Base-by-base conservation (phyloP, 441 rosid species). In the Cnidoscolus chayamansa region DNA sequence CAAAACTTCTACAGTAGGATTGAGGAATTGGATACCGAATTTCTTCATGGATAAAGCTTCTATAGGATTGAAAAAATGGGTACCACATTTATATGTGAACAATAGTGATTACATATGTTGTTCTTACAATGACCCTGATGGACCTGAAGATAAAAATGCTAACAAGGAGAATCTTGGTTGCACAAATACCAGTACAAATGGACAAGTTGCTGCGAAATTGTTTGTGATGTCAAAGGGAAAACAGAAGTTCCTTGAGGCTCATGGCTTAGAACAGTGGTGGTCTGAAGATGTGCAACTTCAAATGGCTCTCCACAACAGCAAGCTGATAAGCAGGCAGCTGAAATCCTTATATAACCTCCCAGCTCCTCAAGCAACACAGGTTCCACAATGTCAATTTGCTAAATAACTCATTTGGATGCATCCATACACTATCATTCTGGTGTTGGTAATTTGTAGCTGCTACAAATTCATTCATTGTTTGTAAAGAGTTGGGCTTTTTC, bases 191-290 rank as follows among this genome's bases (percentile, higher is more conserved):
- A 25, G 25, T 25, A 25, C 62, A 30, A 84, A 77, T 19, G 75
- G 68, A 63, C 86, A 84, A 63, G 90, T 73, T 53, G 85, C 89
- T 20, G 93, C 96, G 0, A 94, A 94, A 88, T 84, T 94, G 81
- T 92, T 92, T 58, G 96, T 92, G 35, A 82, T 77, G 85, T 89
- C 96, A 0, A 92, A 91, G 77, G 97, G 96, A 76, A 92, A 92
- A 70, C 96, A 95, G 83, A 91, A 82, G 84, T 89, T 93, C 83
- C 82, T 76, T 0, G 98, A 95, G 81, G 98, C 97, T 43, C 99
- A 95, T 45, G 98, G 98, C 32, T 59, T 95, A 66, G 95, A 95
- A 77, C 98, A 95, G 69, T 93, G 99, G 99, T 95, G 98, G 99
- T 92, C 99, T 0, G 90, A 91, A 74, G 88, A 89, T 70, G 76